These are phyloP conservation scores for Porphyrellus cyaneotinctus DNA, from an alignment of 768 basidiomycete species.

Conservation along the genomic window DNA sequence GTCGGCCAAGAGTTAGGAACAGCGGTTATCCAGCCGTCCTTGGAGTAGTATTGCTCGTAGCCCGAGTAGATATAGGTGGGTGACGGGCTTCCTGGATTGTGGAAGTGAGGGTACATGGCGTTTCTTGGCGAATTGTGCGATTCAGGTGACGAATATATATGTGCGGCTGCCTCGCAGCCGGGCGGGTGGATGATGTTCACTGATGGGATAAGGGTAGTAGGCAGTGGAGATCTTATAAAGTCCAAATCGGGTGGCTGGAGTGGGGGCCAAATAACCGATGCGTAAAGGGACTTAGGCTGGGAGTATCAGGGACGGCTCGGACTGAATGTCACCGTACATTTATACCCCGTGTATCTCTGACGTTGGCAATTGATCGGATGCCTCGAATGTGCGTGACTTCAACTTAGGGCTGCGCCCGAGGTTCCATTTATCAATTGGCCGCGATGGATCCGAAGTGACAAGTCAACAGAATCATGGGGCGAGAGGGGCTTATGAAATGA, in stretches of 20 bases:
- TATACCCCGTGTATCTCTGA: conserved; percentile 29
- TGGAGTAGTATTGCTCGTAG: conserved; percentile 23
- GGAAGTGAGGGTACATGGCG: conserved; percentile 29
- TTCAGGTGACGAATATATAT: conserved; percentile 33
- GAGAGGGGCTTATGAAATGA: conserved; percentile 29
- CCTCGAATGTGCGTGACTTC: conserved; percentile 27
- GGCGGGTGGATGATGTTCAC: conserved; percentile 22
- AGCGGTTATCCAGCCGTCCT: conserved; percentile 15
- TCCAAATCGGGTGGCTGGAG: conserved; percentile 21
- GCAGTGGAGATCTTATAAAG: conserved; percentile 32
- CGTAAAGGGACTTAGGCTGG: conserved; percentile 17
- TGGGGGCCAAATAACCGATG: conserved; percentile 19
- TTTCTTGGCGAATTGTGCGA: conserved; percentile 15
- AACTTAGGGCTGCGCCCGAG: conserved; percentile 27
- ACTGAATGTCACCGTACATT: conserved; percentile 24
- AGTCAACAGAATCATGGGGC: conserved; percentile 23
- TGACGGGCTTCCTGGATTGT: conserved; percentile 15
- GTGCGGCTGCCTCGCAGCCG: conserved; percentile 21
- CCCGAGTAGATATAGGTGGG: conserved; percentile 22
- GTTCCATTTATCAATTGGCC: conserved; percentile 34
- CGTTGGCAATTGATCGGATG: conserved; percentile 31
- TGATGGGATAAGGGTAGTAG: conserved; percentile 26
- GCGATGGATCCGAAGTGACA: conserved; percentile 26
- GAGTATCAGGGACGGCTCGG: conserved; percentile 27
- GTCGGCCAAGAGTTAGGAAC: conserved; percentile 21